Base-by-base conservation (phyloP, 1,284 basidiomycete species). In the Coriolopsis trogii region DNA sequence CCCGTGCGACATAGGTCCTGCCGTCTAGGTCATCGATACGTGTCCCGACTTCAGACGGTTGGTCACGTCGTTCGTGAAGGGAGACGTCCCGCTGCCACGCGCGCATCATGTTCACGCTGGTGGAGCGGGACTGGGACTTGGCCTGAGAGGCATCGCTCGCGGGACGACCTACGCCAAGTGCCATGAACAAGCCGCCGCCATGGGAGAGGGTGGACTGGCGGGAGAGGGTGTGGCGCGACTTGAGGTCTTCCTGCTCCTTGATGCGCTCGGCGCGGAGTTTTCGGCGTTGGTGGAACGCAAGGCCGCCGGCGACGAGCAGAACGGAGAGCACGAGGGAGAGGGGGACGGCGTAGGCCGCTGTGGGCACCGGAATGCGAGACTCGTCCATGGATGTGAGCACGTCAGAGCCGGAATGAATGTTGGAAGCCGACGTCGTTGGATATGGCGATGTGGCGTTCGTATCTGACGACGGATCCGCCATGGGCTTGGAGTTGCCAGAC, bases 291-390 rank as follows among this genome's bases (percentile, higher is more conserved):
- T 65, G 60, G 13, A 65, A 34, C 31, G 56, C 55, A 24, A 78
- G 60, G 12, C 62, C 63, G 29, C 62, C 58, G 0, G 75, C 76
- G 23, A 70, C 57, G 18, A 80, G 53, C 29, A 77, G 53, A 53
- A 79, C 71, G 18, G 66, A 67, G 25, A 66, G 68, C 18, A 77
- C 69, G 46, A 76, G 67, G 3, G 75, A 72, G 29, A 80, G 67
- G 1, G 78, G 78, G 18, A 79, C 69, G 13, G 73, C 76, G 46
- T 74, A 70, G 1, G 76, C 75, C 0, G 72, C 74, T 23, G 67
- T 63, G 4, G 77, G 72, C 3, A 69, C 63, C 9, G 71, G 65
- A 5, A 59, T 53, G 41, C 60, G 70, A 4, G 66, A 66, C 8
- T 69, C 65, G 12, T 70, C 57, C 31, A 69, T 48, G 23, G 61